Evolutionary conservation across 305 asterid genomes (phyloP), one percentile per base, ranked within the genome.

Genomic region (Lippia alba): DNA sequence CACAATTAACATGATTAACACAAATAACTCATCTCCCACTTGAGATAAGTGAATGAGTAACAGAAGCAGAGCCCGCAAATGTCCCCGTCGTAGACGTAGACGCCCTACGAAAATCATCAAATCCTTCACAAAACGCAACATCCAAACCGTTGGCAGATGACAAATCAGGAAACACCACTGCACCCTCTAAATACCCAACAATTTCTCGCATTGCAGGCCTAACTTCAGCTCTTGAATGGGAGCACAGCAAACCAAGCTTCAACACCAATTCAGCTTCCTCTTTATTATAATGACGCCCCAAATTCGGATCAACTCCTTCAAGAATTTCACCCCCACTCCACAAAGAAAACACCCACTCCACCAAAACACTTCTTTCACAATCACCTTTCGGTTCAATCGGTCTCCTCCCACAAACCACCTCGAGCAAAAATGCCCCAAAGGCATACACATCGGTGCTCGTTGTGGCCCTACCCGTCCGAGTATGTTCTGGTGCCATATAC

Each of bases 351-450:
- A 86, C 91, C 89, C 81, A 77, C 24, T 86, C 87, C 0, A 84
- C 70, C 72, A 86, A 61, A 63, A 85, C 78, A 0, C 78, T 33
- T 12, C 66, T 69, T 7, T 82, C 78, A 2, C 57, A 10, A 0
- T 53, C 40, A 12, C 66, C 71, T 41, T 67, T 76, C 8, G 86
- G 83, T 2, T 85, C 77, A 5, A 85, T 76, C 0, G 86, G 90
- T 69, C 87, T 80, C 74, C 83, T 78, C 9, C 87, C 87, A 41
- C 90, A 80, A 0, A 56, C 78, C n/a, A 82, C 96, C 67, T 90
- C 96, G 1, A 90, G 91, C 61, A 86, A 58, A 58, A 90, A 86
- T 0, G 96, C 92, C 51, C 96, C 96, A 57, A 90, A 90, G 0
- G 88, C 94, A 36, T 80, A 90, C 20, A 87, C 91, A 46, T 90